Percentiles rank a stretch among this genome's conserved stretches.
Evolutionary conservation across 371 early-diverging fungal species (phyloP).

Genomic region (Conidiobolus incongruus): DNA sequence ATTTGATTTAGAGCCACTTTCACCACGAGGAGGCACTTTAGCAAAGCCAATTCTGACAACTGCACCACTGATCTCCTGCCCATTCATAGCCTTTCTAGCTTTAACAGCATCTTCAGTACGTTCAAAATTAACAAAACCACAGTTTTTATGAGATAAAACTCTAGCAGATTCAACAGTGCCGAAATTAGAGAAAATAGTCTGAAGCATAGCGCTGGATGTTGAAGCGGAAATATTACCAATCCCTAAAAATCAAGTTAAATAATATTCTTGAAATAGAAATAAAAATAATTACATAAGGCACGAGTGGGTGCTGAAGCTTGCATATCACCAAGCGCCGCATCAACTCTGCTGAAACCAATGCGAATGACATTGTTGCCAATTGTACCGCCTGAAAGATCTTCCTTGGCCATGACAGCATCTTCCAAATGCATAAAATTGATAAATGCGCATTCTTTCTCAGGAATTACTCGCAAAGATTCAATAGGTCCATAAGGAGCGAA

Average conservation of each 20-base stretch:
- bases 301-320: constrained; percentile 61
- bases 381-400: constrained; percentile 60
- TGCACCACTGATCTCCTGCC: constrained; percentile 56
- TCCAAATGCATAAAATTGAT: constrained; percentile 71
- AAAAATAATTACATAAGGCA: constrained; percentile 26
- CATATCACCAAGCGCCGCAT: constrained; percentile 22
- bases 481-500: constrained; percentile 84
- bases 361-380: constrained; percentile 56
- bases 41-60: constrained; percentile 80
- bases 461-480: constrained; percentile 74
- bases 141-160: constrained; percentile 86
- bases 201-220: constrained; percentile 49
- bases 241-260: constrained; percentile 26
- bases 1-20: constrained; percentile 13
- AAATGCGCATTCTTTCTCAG: constrained; percentile 93
- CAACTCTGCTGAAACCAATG: constrained; percentile 85
- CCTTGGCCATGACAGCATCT: constrained; percentile 70
- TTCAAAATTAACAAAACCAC: constrained; percentile 91
- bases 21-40: constrained; percentile 15
- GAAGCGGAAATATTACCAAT: constrained; percentile 79
- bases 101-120: constrained; percentile 63
- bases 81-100: constrained; percentile 70
- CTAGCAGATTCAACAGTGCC: constrained; percentile 85
- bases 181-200: constrained; percentile 51
- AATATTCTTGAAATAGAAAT: background rate